Evolutionary conservation across 75 land plant genomes (phyloP), one percentile per base, ranked within the genome.

Genomic region (Sequoiadendron giganteum): DNA sequence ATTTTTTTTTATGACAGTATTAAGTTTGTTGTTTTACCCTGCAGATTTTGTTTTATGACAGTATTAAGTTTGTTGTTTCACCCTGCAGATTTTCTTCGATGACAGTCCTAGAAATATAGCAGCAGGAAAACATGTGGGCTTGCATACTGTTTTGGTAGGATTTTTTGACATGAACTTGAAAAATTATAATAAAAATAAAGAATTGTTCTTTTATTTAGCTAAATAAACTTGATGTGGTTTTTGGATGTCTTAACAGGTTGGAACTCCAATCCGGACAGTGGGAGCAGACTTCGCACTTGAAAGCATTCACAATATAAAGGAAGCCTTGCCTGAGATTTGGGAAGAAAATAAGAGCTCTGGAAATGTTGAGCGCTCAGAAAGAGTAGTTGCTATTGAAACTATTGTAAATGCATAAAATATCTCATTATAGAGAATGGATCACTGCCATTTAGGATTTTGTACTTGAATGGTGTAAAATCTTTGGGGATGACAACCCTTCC

Each of bases 11-110:
- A 96, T 48, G 98, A 96, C 89, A 95, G 96, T 85, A n/a, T n/a
- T n/a, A n/a, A n/a, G n/a, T n/a, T n/a, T n/a, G n/a, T n/a, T n/a
- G n/a, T n/a, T n/a, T n/a, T n/a, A n/a, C n/a, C n/a, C 76, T 86
- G 47, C 95, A 95, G 95, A 85, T 96, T 54, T 96, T 94, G 89
- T 96, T 96, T 86, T 95, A 96, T 48, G 98, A 96, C 89, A 95
- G 96, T 85, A n/a, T n/a, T n/a, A n/a, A n/a, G n/a, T n/a, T n/a
- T n/a, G n/a, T n/a, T n/a, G n/a, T n/a, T n/a, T n/a, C n/a, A n/a
- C n/a, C 70, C 76, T 86, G 47, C 95, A 95, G 95, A 85, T 96
- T 54, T 96, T 94, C 90, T 96, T 96, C 84, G 95, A 96, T 48
- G 98, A 96, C 89, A 95, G 96, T 85, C 91, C 91, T 70, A 92